These are phyloP conservation scores for Wallacemonas sp. DNA, from an alignment of 208 protist species.

Conservation along the genomic window DNA sequence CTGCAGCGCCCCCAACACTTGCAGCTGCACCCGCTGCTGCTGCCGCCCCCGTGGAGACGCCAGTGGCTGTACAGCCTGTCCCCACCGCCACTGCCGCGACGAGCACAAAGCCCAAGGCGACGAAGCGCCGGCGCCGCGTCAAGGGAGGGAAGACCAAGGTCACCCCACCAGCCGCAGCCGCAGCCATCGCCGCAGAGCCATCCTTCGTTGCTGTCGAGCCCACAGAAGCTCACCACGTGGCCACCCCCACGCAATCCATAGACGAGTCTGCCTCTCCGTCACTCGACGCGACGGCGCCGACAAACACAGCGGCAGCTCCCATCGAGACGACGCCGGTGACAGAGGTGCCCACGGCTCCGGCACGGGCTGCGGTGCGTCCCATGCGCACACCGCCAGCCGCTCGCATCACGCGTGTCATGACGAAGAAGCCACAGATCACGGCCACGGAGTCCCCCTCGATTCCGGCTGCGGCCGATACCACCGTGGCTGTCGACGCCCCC, in stretches of 20 bases:
- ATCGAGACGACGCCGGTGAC: slow-evolving; percentile 12
- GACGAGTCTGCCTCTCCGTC: too few relatives aligned
- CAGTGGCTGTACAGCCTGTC: too few relatives aligned
- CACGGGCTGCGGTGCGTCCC: too few relatives aligned
- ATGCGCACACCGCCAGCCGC: neutral
- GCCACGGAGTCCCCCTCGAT: too few relatives aligned
- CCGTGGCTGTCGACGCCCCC: neutral
- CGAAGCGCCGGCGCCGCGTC: slow-evolving; percentile 3
- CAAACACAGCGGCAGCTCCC: neutral
- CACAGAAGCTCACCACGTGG: too few relatives aligned
- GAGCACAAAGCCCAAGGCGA: neutral
- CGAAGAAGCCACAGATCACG: too few relatives aligned
- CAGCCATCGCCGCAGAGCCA: neutral
- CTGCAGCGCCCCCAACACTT: neutral
- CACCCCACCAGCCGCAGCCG: neutral
- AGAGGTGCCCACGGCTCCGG: neutral
- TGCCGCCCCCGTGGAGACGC: neutral
- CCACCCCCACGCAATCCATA: too few relatives aligned
- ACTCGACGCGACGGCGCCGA: too few relatives aligned
- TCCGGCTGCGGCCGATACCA: too few relatives aligned
- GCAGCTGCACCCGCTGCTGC: neutral
- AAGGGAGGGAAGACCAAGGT: slow-evolving; percentile 10
- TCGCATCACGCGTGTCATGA: slow-evolving; percentile 11
- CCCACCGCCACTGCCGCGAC: too few relatives aligned
- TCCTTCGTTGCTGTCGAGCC: too few relatives aligned